A percentile compares a stretch with the other conserved stretches of the same genome.
These are phyloP conservation scores for Talaromyces rugulosus DNA, from an alignment of 2,329 filamentous ascomycete genomes.

Conservation along the genomic window DNA sequence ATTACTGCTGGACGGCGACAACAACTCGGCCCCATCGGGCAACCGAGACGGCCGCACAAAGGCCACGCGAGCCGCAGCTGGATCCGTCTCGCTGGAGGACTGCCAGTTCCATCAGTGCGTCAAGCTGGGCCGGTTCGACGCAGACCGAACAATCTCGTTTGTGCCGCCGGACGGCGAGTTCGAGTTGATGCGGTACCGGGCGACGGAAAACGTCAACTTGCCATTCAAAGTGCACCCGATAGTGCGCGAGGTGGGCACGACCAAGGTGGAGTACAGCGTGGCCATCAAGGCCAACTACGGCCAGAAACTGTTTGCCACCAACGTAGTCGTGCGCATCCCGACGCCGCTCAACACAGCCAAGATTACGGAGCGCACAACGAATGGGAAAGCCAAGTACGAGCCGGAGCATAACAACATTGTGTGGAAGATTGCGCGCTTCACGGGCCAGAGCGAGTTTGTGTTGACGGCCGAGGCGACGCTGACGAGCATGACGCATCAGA, in stretches of 20 bases:
- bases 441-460: conserved; percentile 94
- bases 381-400: conserved; percentile 98
- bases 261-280: conserved; percentile 98
- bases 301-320: conserved; percentile 92
- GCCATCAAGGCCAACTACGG: conserved; percentile 97
- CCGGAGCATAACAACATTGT: conserved; percentile 97
- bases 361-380: conserved; percentile 86
- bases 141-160: conserved; percentile 94
- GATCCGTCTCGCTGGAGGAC: conserved; percentile 92
- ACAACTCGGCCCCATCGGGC: conserved; percentile 47
- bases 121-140: conserved; percentile 93
- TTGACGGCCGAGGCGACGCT: conserved; percentile 88
- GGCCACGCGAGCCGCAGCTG: conserved; percentile 90
- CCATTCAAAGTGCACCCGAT: conserved; percentile 99
- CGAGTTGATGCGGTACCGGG: conserved; percentile 96
- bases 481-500: conserved; percentile 97
- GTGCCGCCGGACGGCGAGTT: conserved; percentile 97
- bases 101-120: conserved; percentile 99
- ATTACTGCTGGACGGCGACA: conserved; percentile 75
- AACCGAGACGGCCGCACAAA: conserved; percentile 56
- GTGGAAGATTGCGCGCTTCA: conserved; percentile 98
- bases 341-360: conserved; percentile 94
- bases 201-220: conserved; percentile 96
- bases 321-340: conserved; percentile 89
- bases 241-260: conserved; percentile 93